Evolutionary conservation across 2,329 filamentous ascomycete genomes (phyloP), one percentile per base, ranked within the genome.

Genomic region (Phyllosticta citribraziliensis): DNA sequence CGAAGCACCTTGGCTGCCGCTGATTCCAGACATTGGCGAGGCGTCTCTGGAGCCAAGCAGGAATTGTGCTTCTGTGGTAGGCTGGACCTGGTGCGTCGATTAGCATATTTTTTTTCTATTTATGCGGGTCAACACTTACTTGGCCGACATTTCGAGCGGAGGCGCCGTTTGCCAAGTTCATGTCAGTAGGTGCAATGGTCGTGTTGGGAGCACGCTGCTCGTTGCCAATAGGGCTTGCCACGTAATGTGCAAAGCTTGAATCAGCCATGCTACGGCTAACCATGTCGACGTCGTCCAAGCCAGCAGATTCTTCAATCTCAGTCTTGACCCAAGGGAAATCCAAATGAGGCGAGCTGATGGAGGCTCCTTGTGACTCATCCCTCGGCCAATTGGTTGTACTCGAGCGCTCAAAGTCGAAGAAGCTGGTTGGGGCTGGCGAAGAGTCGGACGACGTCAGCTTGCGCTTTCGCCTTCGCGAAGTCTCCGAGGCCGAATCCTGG

Each of bases 201-300:
- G 47, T 53, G 6, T 25, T 14, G 9, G 19, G 60, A 54, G 30
- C 51, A 84, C 82, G 63, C 82, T 87, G 65, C 79, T 84, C 1
- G 9, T 80, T 80, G 66, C 27, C 27, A 30, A 30, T 30, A 10
- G 27, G 27, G 27, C 82, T 83, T 17, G 81, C 79, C 67, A 86
- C 33, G 9, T 51, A 85, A 22, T 22, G 22, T 65, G 84, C 80
- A 65, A 85, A 83, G 55, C 77, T 73, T 54, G 75, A 73, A 14
- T 12, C 12, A 58, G 79, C 75, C 75, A 81, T 78, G 57, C 76
- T 76, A 65, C 75, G 75, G 63, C 80, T 78, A 61, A 68, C 73
- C 57, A 77, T 71, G 5, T 72, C 70, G 61, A 73, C 70, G 62
- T 72, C 71, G 51, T 74, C 70, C 54, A 73, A 55, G 12, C 68